Evolutionary conservation across 441 rosid species (phyloP), one percentile per base, ranked within the genome.

Genomic region (Iberis amara): DNA sequence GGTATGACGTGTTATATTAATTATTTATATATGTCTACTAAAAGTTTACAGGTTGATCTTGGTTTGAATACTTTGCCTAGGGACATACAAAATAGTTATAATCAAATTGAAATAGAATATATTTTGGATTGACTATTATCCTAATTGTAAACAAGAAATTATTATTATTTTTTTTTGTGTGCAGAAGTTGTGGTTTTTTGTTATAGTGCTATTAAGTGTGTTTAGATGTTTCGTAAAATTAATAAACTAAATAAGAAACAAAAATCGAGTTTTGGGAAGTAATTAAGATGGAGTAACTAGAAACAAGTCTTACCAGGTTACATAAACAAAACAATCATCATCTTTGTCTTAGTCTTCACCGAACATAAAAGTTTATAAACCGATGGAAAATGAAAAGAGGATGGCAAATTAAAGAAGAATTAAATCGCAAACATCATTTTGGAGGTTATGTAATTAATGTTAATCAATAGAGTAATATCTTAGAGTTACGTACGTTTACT

Each of bases 401-500:
- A 52, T 18, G 21, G 21, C 21, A 18, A 51, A 35, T 11, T 66
- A 46, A 32, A 52, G 33, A 65, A 51, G 23, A 31, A 6, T 39
- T 13, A 44, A 8, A 39, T 18, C 35, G 28, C 21, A 18, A 1
- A 18, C 21, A 18, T 18, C 21, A 18, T 18, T 18, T 18, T 18
- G 21, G 21, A 18, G 21, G 21, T 18, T 18, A 18, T 18, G 39
- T 8, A 11, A 53, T 45, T 38, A 44, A 26, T 39, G 12, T 54
- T 21, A 8, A 13, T 45, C 21, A 51, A 28, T 12, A 24, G n/a
- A n/a, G n/a, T 18, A 18, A 18, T 18, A 18, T 18, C 15, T 46
- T 37, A 33, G 44, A 39, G 44, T 37, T 43, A 26, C 56, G 44
- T 43, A 26, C 56, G 44, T 57, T 52, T 52, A 65, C 21, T 59